Percentiles rank a stretch among this genome's conserved stretches.
These are phyloP conservation scores for Vigna radiata DNA, from an alignment of 306 rosid species.

Conservation along the genomic window DNA sequence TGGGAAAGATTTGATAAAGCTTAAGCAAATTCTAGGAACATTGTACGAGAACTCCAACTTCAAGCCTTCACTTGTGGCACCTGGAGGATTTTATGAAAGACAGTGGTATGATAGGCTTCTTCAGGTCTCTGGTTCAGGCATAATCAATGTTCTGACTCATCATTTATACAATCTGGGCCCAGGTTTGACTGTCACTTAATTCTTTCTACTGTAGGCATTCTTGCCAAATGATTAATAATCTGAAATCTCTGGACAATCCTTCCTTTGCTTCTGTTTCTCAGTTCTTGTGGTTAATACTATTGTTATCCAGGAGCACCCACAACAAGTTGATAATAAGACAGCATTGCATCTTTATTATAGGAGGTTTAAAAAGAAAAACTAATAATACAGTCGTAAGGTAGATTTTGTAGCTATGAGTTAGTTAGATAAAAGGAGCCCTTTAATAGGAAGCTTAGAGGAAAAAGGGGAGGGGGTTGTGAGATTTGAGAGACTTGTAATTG, in stretches of 20 bases:
- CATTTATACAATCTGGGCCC: slow-evolving; percentile 92
- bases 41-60: slow-evolving; percentile 56
- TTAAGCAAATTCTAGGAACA: slow-evolving; percentile 57
- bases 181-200: slow-evolving; percentile 61
- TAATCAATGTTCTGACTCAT: slow-evolving; percentile 77
- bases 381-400: too few species aligned
- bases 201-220: slow-evolving; percentile 21
- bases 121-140: slow-evolving; percentile 77
- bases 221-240: slow-evolving; percentile 28
- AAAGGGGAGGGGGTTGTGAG: too few species aligned
- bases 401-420: too few species aligned
- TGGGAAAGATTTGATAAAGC: slow-evolving; percentile 77
- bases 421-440: too few species aligned
- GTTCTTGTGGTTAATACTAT: not conserved
- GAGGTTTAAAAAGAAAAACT: too few species aligned
- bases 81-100: slow-evolving; percentile 87
- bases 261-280: slow-evolving; percentile 13
- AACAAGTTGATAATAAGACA: too few species aligned
- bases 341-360: too few species aligned
- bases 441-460: too few species aligned
- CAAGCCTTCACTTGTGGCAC: slow-evolving; percentile 83
- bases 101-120: slow-evolving; percentile 79
- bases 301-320: too few species aligned
- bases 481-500: too few species aligned
- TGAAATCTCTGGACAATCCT: slow-evolving; percentile 11